A percentile compares a stretch with the other conserved stretches of the same genome.
phyloP scores from a whole-genome alignment of 2,329 filamentous ascomycete genomes.

The Bipolaris oryzae region DNA sequence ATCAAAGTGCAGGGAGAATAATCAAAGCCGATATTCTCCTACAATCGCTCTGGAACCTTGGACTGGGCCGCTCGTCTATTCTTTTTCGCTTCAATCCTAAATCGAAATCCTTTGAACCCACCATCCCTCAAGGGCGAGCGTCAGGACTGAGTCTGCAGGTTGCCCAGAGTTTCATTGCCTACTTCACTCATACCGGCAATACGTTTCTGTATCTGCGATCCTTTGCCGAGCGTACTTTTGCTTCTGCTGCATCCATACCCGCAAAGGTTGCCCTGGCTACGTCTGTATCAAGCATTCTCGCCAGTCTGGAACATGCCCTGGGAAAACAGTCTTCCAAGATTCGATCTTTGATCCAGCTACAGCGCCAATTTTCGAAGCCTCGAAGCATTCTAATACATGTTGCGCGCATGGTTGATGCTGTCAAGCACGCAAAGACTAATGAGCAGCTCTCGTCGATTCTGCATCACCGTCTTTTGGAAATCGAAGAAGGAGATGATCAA shows the following conservation, averaged over 20 bases:
- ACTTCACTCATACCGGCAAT: slow-evolving; percentile 50
- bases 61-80: slow-evolving; percentile 72
- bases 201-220: slow-evolving; percentile 43
- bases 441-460: slow-evolving; percentile 48
- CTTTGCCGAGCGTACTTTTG: slow-evolving; percentile 47
- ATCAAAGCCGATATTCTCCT: slow-evolving; percentile 48
- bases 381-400: slow-evolving; percentile 61
- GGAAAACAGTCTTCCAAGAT: slow-evolving; percentile 34
- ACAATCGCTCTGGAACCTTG: slow-evolving; percentile 66
- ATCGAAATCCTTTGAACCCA: slow-evolving; percentile 59
- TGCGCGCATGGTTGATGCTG: slow-evolving; percentile 54
- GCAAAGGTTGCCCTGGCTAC: slow-evolving; percentile 52
- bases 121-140: slow-evolving; percentile 53
- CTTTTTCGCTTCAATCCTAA: slow-evolving; percentile 68
- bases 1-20: slow-evolving; percentile 47
- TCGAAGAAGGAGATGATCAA: slow-evolving; percentile 67
- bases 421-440: slow-evolving; percentile 52
- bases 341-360: slow-evolving; percentile 50
- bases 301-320: slow-evolving; percentile 50
- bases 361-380: slow-evolving; percentile 52
- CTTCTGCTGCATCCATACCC: slow-evolving; percentile 43
- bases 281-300: slow-evolving; percentile 48
- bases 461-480: slow-evolving; percentile 49
- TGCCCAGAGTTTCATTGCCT: slow-evolving; percentile 60
- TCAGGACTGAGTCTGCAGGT: slow-evolving; percentile 58